Base-by-base conservation (phyloP, 345 rosid species). In the Camelina neglecta region DNA sequence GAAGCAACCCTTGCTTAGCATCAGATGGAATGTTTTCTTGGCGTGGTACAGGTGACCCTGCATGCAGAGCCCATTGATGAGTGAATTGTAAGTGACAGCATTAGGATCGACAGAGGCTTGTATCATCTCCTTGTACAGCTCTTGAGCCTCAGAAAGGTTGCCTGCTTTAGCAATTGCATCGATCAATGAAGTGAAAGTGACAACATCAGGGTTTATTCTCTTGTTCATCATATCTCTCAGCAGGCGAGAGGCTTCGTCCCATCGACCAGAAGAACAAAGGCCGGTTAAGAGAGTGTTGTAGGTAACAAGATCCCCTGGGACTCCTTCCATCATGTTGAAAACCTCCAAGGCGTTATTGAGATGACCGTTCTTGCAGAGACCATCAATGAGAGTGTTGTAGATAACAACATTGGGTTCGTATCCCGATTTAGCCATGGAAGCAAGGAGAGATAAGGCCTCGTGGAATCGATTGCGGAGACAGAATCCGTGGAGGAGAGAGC, bases 231-330 rank as follows among this genome's bases (percentile, higher is more conserved):
- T 53, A 71, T 71, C 59, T 33, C 8, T 60, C 8, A 71, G 48
- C 0, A 71, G 41, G 2, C 67, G 58, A 23, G 38, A 23, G 0
- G 21, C 70, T 6, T 73, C 35, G 44, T 5, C 29, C 70, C 67
- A 50, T 54, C 53, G 23, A 36, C 62, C 70, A 13, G 20, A 38
- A 39, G 7, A n/a, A 54, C 55, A 73, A 36, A 73, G 62, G 3
- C 76, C 76, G 12, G 48, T 54, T 38, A 73, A 24, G 50, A 63
- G 60, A 7, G 70, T 62, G 70, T 63, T 73, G 76, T 63, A 73
- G 21, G 76, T 73, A 3, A 73, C 69, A 16, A 41, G 18, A 51
- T 73, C 67, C 5, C 70, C 8, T 23, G 13, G 9, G 7, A 51
- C 5, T 12, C 53, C 50, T 0, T 38, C 36, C 69, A 72, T 73